Evolutionary conservation across 1,284 basidiomycete genomes (phyloP), one percentile per base, ranked within the genome.

Genomic region (Mycena sp.): DNA sequence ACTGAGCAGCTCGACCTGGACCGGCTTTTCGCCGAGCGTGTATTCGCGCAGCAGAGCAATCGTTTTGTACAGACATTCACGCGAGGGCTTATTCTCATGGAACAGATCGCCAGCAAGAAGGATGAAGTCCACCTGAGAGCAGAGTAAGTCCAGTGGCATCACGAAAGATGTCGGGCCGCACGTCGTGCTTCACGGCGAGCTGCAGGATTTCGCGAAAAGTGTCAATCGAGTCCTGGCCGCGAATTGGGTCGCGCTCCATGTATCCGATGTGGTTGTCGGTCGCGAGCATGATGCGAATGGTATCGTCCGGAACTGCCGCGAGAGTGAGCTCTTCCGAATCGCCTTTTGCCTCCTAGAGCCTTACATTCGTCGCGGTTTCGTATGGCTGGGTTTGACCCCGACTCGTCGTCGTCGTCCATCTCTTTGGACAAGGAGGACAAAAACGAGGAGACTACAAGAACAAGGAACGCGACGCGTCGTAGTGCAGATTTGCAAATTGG

Each of bases 191-290:
- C 16, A 91, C 87, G 0, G 96, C 97, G 5, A 99, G 80, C 73
- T 98, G 88, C 7, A 99, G 81, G 46, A 99, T 94, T 80, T 99
- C 98, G 67, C 86, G 86, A 78, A 99, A 99, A 0, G 96, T 94
- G 76, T 97, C 93, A 72, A 99, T 93, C 5, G 96, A 94, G 75
- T 99, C 98, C 75, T 94, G 90, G 0, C 97, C 96, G 26, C 98
- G 87, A 49, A 99, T 86, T 1, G 97, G 96, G 75, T 99, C 98
- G 63, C 95, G 87, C 76, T 99, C 98, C 61, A 93, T 86, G 79
- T 95, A 98, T 0, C 98, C 98, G 65, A 99, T 93, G 75, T 98
- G 96, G 71, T 96, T 97, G 78, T 98, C 96, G 0, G 96, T 97
- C 4, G 95, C 95, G 7, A 98, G 86, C 72, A 98, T 78, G 69